A percentile compares a stretch with the other conserved stretches of the same genome.
These are phyloP conservation scores for Sporopachydermia quercuum DNA, from an alignment of 805 yeast species.

Conservation along the genomic window DNA sequence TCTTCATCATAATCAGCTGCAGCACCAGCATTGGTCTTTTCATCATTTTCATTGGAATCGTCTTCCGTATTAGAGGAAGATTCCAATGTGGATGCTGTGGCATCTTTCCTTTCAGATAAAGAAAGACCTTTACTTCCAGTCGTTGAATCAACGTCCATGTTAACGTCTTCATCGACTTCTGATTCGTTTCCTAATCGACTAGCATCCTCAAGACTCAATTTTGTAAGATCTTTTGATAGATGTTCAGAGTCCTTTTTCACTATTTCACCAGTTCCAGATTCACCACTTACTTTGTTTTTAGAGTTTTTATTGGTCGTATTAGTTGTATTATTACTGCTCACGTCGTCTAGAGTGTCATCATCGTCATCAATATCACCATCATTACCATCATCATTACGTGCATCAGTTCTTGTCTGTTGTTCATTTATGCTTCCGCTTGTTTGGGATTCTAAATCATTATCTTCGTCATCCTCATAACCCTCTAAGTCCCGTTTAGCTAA, in stretches of 20 bases:
- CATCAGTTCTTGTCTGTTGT: too few species aligned
- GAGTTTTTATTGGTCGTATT: too few species aligned
- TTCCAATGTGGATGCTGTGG: neutral
- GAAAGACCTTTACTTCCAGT: neutral
- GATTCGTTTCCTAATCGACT: too few species aligned
- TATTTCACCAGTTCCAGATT: too few species aligned
- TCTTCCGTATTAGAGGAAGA: slow-evolving; percentile 3
- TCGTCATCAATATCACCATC: slow-evolving; percentile 15
- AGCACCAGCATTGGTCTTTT: slow-evolving; percentile 2
- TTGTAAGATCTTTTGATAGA: neutral
- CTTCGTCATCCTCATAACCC: slow-evolving; percentile 7
- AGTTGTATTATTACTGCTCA: slow-evolving; percentile 3
- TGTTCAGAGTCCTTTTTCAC: too few species aligned
- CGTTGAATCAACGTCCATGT: neutral
- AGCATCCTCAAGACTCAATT: neutral
- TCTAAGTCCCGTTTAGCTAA: slow-evolving; percentile 12
- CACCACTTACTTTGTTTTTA: too few species aligned
- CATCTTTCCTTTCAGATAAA: neutral
- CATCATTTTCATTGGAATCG: slow-evolving; percentile 4
- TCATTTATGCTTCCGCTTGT: slow-evolving; percentile 12
- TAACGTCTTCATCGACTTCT: neutral
- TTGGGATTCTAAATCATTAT: slow-evolving; percentile 9
- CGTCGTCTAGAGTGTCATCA: slow-evolving; percentile 7
- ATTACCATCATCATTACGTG: slow-evolving; percentile 13
- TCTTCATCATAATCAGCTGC: slow-evolving; percentile 4